A percentile compares a stretch with the other conserved stretches of the same genome.
phyloP scores from a whole-genome alignment of 495 filamentous ascomycete genomes.

The Cercophora sp. region DNA sequence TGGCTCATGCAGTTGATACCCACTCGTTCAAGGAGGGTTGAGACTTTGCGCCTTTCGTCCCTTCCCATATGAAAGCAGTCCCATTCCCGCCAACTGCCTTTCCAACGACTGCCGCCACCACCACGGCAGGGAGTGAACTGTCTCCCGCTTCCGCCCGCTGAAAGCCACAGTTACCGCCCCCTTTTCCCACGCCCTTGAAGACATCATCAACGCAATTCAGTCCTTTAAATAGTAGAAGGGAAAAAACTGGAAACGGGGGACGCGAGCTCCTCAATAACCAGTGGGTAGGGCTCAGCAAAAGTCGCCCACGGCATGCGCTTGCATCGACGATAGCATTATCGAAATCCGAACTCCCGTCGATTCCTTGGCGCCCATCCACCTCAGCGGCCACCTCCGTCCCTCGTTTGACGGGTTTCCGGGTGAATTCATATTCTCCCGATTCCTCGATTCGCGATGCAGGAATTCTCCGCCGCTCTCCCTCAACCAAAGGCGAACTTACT shows the following conservation, averaged over 20 bases:
- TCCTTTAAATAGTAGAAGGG: neutral
- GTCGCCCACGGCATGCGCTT: constrained; percentile 26
- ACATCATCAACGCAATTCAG: neutral
- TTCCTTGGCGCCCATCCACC: constrained; percentile 1
- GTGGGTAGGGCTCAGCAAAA: too few species aligned
- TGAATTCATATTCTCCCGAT: neutral
- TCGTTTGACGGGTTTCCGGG: neutral
- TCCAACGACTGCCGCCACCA: neutral
- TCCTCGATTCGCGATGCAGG: constrained; percentile 20
- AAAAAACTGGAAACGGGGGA: neutral
- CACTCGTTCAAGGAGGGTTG: neutral
- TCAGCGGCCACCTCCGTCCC: constrained; percentile 1
- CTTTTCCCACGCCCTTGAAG: neutral
- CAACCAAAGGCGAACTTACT: constrained; percentile 28
- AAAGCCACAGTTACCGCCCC: neutral
- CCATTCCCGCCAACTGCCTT: neutral
- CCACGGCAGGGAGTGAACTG: too few species aligned
- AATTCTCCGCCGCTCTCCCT: constrained; percentile 22
- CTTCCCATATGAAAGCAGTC: neutral
- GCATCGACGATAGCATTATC: constrained; percentile 22
- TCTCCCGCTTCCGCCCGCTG: neutral
- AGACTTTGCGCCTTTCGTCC: neutral
- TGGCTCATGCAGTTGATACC: neutral
- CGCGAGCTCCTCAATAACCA: too few species aligned
- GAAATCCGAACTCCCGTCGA: constrained; percentile 5